Evolutionary conservation across 169 alveolate genomes (phyloP).

Genomic region (Theileria annulata): DNA sequence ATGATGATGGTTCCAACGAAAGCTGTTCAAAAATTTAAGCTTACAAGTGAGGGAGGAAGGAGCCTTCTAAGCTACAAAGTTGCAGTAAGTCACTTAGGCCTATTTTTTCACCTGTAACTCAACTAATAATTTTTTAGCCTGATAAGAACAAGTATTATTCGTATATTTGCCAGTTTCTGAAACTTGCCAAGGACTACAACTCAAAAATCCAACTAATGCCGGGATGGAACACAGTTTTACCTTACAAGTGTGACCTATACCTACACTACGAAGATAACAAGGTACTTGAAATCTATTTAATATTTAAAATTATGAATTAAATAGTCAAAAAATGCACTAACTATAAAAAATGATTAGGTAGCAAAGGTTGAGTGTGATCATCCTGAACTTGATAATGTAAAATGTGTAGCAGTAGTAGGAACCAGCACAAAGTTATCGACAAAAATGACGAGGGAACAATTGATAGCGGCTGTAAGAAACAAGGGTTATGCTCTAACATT

Average conservation of each 20-base stretch:
- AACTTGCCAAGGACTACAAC: constrained; percentile 66
- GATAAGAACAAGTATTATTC: constrained; percentile 62
- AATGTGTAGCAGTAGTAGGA: constrained; percentile 59
- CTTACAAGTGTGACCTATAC: constrained; percentile 65
- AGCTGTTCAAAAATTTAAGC: constrained; percentile 65
- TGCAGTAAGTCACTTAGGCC: constrained; percentile 23
- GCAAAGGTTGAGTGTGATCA: constrained; percentile 56
- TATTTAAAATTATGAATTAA: not conserved
- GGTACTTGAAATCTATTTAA: constrained; percentile 11
- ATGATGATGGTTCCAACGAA: constrained; percentile 58
- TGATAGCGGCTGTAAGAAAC: constrained; percentile 43
- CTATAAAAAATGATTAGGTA: constrained; percentile 27
- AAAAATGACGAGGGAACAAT: constrained; percentile 64
- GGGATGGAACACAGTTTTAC: constrained; percentile 46
- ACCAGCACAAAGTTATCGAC: constrained; percentile 34
- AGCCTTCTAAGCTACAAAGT: constrained; percentile 46
- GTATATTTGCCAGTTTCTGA: constrained; percentile 54
- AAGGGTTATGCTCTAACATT: constrained; percentile 54
- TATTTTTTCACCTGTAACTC: too few relatives aligned
- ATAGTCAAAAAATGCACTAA: not conserved
- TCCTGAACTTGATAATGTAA: constrained; percentile 36
- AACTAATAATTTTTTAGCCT: constrained; percentile 28
- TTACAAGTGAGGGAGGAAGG: constrained; percentile 60
- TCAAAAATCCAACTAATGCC: constrained; percentile 55
- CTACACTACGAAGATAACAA: constrained; percentile 50